phyloP scores from a whole-genome alignment of 306 rosid genomes.

The Casuarina glauca region DNA sequence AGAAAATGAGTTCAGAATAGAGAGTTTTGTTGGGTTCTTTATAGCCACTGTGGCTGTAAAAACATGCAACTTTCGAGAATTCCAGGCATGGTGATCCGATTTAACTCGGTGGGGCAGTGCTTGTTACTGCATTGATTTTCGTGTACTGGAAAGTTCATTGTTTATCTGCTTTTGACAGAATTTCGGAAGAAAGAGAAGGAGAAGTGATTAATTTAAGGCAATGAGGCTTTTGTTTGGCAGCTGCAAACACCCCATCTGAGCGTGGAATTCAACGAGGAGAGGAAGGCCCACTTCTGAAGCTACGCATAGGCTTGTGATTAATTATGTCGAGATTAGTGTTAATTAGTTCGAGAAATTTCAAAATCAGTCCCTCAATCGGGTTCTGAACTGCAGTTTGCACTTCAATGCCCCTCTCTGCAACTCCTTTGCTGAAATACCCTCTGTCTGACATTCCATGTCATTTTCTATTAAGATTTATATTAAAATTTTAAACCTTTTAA shows the following conservation, averaged over 20 bases:
- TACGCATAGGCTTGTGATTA: too few relatives aligned
- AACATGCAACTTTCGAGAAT: slow-evolving; percentile 5
- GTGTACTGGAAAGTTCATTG: neutral
- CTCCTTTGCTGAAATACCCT: slow-evolving; percentile 8
- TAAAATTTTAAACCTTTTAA: neutral
- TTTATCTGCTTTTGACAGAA: neutral
- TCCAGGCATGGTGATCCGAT: slow-evolving; percentile 20
- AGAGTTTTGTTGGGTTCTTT: slow-evolving; percentile 38
- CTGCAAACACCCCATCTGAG: too few relatives aligned
- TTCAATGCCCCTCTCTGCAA: neutral
- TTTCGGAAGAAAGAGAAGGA: neutral
- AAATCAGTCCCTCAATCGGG: too few relatives aligned
- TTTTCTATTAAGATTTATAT: neutral
- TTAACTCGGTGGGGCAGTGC: slow-evolving; percentile 23
- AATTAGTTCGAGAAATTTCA: too few relatives aligned
- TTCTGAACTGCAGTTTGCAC: neutral
- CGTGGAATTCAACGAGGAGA: too few relatives aligned
- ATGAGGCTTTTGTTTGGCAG: neutral
- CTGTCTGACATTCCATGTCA: slow-evolving; percentile 36
- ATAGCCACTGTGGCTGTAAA: slow-evolving; percentile 43
- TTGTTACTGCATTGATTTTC: slow-evolving; percentile 29
- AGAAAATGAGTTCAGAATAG: slow-evolving; percentile 35
- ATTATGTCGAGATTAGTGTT: too few relatives aligned
- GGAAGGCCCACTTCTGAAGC: too few relatives aligned
- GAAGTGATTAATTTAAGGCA: too few relatives aligned